Base-by-base conservation (phyloP, 768 basidiomycete species). In the Termitomyces sp. region DNA sequence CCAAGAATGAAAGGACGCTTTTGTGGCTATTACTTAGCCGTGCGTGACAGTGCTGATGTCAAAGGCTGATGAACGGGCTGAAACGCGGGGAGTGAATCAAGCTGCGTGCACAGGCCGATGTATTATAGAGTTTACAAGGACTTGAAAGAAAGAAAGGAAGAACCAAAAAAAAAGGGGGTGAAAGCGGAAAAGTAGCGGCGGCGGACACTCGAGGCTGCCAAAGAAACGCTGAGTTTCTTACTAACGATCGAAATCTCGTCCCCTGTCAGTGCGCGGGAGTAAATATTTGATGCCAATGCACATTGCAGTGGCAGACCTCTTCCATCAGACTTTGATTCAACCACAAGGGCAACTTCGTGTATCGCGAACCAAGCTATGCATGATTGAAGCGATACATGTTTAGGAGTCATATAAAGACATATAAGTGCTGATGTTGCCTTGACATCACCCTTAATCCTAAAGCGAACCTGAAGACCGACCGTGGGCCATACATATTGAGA, bases 281-380 rank as follows among this genome's bases (percentile, higher is more conserved):
- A 27, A 46, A 20, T 10, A 47, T 14, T 29, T 55, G 42, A 44
- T 42, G 43, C 26, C 41, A 32, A 24, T 37, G 32, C 20, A 22
- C 27, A 36, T 36, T 29, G 26, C 16, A 41, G 4, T 18, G 29
- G 22, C 22, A 32, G n/a, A 16, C 34, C 6, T 9, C 20, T 27
- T 51, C 34, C 59, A 59, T 59, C 58, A 59, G 46, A 54, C n/a
- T 58, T 14, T 22, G n/a, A 39, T 39, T 2, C 13, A 20, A 31
- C 12, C 9, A 8, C 20, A 10, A 14, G 46, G n/a, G 8, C 18
- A 39, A 5, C 18, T 2, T 2, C 18, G 10, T n/a, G 14, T 41
- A 41, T n/a, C 3, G n/a, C 39, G n/a, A 41, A 16, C 42, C 22
- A 26, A 7, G 18, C 18, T 9, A 46, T 46, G 46, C 18, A 29